These are phyloP conservation scores for Mesotaenium endlicherianum DNA, from an alignment of 139 green algal species.

Conservation along the genomic window DNA sequence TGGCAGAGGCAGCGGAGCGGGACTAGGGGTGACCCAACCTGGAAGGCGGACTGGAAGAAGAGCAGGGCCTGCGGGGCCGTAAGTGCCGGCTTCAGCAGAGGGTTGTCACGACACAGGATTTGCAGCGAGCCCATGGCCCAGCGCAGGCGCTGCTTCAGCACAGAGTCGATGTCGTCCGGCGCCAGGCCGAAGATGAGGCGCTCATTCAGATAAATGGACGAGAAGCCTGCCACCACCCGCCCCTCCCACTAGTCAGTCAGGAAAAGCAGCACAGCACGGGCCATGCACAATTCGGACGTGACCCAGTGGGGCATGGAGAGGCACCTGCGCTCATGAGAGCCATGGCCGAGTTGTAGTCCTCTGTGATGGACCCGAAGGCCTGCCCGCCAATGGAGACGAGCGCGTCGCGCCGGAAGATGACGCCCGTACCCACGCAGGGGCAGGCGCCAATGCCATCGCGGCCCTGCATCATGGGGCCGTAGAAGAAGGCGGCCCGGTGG, in stretches of 20 bases:
- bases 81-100: slow-evolving; percentile 30
- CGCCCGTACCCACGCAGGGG: slow-evolving; percentile 37
- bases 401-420: slow-evolving; percentile 42
- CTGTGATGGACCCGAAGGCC: slow-evolving; percentile 33
- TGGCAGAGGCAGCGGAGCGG: too few species aligned
- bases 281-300: neutral
- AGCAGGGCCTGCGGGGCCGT: slow-evolving; percentile 22
- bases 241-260: neutral
- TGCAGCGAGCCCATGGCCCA: slow-evolving; percentile 40
- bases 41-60: slow-evolving; percentile 39
- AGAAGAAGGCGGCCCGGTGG: slow-evolving; percentile 43
- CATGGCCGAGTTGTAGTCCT: slow-evolving; percentile 46
- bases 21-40: too few species aligned
- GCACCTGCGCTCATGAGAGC: neutral
- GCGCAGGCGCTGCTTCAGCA: slow-evolving; percentile 24
- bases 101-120: slow-evolving; percentile 42
- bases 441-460: slow-evolving; percentile 18
- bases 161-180: slow-evolving; percentile 21
- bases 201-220: slow-evolving; percentile 36
- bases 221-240: slow-evolving; percentile 29
- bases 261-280: neutral
- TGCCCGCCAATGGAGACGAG: slow-evolving; percentile 41
- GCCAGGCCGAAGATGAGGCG: slow-evolving; percentile 39
- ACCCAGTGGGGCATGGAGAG: neutral
- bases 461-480: slow-evolving; percentile 48